Evolutionary conservation across 2,329 filamentous ascomycete genomes (phyloP).

Genomic region (Apiospora marii): DNA sequence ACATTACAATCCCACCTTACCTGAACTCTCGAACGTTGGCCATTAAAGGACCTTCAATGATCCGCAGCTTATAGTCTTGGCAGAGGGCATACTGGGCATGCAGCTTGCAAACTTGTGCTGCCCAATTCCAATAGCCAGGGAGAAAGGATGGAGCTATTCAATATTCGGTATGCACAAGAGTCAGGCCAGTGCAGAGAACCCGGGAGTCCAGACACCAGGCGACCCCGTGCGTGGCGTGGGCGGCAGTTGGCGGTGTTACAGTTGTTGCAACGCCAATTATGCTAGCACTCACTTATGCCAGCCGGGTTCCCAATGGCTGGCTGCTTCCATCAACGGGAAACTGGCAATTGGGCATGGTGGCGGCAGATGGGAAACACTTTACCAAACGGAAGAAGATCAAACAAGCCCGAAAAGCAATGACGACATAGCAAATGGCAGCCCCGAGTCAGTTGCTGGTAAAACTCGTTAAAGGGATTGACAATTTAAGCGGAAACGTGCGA

Average conservation of each 20-base stretch:
- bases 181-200: not conserved
- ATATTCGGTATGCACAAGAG: conserved; percentile 14
- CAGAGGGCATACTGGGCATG: not conserved
- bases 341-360: not conserved
- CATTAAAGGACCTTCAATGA: not conserved
- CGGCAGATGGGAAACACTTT: not conserved
- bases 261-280: not conserved
- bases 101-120: not conserved
- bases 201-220: not conserved
- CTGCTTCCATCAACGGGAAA: not conserved
- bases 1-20: not conserved
- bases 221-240: not conserved
- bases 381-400: not conserved
- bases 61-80: conserved; percentile 5
- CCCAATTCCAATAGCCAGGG: not conserved
- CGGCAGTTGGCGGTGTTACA: not conserved
- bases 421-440: not conserved
- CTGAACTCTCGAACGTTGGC: not conserved
- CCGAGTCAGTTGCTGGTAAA: not conserved
- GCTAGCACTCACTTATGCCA: not conserved
- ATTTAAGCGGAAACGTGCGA: not conserved
- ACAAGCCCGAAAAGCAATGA: not conserved
- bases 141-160: not conserved
- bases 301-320: not conserved
- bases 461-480: conserved; percentile 3